A percentile compares a stretch with the other conserved stretches of the same genome.
These are phyloP conservation scores for Detonula confervacea DNA, from an alignment of 352 stramenopile genomes.

Conservation along the genomic window DNA sequence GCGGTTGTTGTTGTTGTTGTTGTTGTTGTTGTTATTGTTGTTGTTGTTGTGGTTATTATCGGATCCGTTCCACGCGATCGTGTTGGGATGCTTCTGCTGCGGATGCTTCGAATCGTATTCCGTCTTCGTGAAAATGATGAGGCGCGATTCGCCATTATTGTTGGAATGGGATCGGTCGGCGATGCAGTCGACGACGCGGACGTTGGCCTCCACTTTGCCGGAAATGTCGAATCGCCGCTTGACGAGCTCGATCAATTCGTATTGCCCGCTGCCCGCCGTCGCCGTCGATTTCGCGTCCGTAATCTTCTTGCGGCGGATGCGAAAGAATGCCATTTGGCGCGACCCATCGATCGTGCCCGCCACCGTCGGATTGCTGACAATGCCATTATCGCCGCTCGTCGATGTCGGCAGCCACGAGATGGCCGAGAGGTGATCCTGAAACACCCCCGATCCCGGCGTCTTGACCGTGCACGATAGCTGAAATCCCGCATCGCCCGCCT, in stretches of 20 bases:
- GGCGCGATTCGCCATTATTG: too few species aligned
- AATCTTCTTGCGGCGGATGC: neutral
- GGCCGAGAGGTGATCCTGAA: neutral
- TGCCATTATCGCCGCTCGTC: too few species aligned
- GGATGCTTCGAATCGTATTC: constrained; percentile 4
- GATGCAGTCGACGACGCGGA: constrained; percentile 3
- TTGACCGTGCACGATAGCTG: constrained; percentile 1
- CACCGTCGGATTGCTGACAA: neutral
- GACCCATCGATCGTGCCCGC: neutral
- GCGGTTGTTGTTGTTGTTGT: too few species aligned
- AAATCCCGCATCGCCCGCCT: constrained; percentile 1
- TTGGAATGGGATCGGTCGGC: constrained; percentile 15
- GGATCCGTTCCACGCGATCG: constrained; percentile 11
- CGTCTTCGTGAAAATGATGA: constrained; percentile 3
- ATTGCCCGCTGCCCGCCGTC: neutral
- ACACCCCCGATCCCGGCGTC: neutral
- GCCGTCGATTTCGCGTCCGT: neutral
- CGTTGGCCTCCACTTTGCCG: neutral
- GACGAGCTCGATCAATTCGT: constrained; percentile 6
- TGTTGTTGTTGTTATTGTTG: too few species aligned
- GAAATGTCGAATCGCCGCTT: constrained; percentile 14
- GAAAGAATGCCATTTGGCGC: neutral
- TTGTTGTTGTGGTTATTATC: neutral
- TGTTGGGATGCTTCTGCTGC: constrained; percentile 1
- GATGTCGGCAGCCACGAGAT: neutral